These are phyloP conservation scores for Astrephomene gubernaculifera DNA, from an alignment of 139 green algal species.

Conservation along the genomic window DNA sequence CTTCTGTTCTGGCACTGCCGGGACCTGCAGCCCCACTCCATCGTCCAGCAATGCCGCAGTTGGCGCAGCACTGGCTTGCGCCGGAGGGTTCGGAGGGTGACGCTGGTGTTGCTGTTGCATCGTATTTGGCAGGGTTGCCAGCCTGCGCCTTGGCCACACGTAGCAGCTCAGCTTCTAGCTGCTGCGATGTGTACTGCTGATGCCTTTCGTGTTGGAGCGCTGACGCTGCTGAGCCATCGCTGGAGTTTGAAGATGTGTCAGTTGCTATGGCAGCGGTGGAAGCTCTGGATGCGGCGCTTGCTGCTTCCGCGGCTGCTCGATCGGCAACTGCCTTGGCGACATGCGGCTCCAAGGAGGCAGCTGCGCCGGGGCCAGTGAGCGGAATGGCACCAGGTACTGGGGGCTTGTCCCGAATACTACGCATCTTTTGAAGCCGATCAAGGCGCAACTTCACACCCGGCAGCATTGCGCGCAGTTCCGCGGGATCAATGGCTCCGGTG, in stretches of 20 bases:
- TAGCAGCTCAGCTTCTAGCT: constrained; percentile 6
- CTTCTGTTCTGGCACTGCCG: not conserved
- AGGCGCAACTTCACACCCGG: constrained; percentile 5
- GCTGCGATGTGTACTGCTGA: constrained; percentile 2
- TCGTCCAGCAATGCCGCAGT: not conserved
- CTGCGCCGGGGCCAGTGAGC: constrained; percentile 3
- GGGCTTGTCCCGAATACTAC: not conserved
- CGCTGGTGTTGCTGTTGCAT: not conserved
- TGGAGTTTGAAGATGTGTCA: not conserved
- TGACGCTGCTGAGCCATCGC: not conserved
- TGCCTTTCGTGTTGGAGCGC: not conserved
- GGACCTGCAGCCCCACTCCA: not conserved
- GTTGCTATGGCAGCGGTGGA: not conserved
- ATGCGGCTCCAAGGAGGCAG: not conserved
- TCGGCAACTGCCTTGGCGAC: not conserved
- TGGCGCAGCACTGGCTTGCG: not conserved
- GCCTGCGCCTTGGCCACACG: not conserved
- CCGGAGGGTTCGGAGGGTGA: not conserved
- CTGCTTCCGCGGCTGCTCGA: not conserved
- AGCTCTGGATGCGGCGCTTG: too few species aligned
- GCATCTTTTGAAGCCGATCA: constrained; percentile 18
- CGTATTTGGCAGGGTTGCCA: not conserved
- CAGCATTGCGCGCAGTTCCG: not conserved
- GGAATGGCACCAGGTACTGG: constrained; percentile 24
- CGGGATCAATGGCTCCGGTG: not conserved